These are phyloP conservation scores for Combretum micranthum DNA, from an alignment of 345 rosid species.

Conservation along the genomic window DNA sequence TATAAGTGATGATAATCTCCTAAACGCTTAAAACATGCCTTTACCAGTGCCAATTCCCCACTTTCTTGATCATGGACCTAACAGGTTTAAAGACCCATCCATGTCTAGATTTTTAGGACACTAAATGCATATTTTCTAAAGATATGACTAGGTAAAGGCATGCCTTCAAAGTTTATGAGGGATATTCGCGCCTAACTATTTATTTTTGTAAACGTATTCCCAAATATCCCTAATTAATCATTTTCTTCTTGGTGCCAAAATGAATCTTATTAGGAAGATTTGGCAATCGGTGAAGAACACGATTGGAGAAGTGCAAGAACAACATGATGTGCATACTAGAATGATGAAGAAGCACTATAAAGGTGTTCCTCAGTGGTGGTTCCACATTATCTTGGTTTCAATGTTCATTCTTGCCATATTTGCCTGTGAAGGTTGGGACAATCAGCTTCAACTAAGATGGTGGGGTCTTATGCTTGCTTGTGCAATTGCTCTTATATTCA, in stretches of 20 bases:
- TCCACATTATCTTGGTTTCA: slow-evolving; percentile 28
- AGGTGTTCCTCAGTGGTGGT: slow-evolving; percentile 88
- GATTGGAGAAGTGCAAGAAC: slow-evolving; percentile 24
- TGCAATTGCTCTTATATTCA: slow-evolving; percentile 54
- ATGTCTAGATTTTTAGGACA: too few relatives aligned
- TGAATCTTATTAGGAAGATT: slow-evolving; percentile 29
- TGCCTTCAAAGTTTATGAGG: too few relatives aligned
- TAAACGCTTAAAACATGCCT: too few relatives aligned
- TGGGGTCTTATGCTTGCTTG: slow-evolving; percentile 78
- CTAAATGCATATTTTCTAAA: too few relatives aligned
- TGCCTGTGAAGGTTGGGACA: slow-evolving; percentile 69
- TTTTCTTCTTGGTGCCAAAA: not conserved
- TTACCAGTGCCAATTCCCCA: too few relatives aligned
- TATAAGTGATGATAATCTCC: too few relatives aligned
- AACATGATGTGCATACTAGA: slow-evolving; percentile 61
- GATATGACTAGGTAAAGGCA: too few relatives aligned
- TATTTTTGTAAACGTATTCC: too few relatives aligned
- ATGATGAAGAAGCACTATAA: slow-evolving; percentile 78
- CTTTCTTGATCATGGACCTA: too few relatives aligned
- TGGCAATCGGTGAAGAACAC: slow-evolving; percentile 68
- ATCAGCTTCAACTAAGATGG: slow-evolving; percentile 83
- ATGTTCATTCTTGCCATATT: slow-evolving; percentile 39
- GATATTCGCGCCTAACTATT: too few relatives aligned
- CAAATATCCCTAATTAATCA: too few relatives aligned
- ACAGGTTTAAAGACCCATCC: too few relatives aligned